Conservation (phyloP, 192 early-diverging fungal species). For the Obelidium mucronatum region DNA sequence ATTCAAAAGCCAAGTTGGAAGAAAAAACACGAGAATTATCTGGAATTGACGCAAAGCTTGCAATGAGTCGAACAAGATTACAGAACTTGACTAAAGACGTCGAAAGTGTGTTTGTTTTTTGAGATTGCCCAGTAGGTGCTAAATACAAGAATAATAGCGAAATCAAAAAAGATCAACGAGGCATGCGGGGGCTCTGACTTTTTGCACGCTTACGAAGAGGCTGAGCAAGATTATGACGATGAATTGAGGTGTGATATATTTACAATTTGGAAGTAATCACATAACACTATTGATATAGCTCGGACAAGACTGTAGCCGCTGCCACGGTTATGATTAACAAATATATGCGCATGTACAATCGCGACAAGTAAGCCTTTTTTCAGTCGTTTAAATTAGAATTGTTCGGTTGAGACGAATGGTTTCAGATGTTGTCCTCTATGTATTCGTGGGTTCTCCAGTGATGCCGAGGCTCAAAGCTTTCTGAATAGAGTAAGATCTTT, state of each 20-base stretch:
- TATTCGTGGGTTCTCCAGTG: constrained; percentile 69
- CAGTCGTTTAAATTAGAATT: not conserved
- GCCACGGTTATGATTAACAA: constrained; percentile 28
- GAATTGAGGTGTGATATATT: constrained; percentile 38
- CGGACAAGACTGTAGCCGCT: constrained; percentile 10
- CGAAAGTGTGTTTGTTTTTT: constrained; percentile 21
- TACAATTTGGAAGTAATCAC: not conserved
- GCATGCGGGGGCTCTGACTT: constrained; percentile 39
- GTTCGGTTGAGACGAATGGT: not conserved
- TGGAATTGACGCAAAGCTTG: constrained; percentile 31
- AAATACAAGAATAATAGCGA: not conserved
- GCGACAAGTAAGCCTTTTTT: constrained; percentile 19
- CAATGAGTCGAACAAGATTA: constrained; percentile 13
- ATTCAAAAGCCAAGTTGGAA: constrained; percentile 28
- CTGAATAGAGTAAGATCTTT: constrained; percentile 42
- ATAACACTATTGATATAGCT: not conserved
- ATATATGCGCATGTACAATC: constrained; percentile 25
- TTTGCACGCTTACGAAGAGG: constrained; percentile 36
- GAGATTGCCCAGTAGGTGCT: not conserved
- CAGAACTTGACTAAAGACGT: constrained; percentile 33
- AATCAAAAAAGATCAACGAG: constrained; percentile 28
- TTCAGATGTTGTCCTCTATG: constrained; percentile 83
- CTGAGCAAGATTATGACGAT: constrained; percentile 44
- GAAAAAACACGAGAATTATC: constrained; percentile 22
- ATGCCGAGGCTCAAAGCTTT: constrained; percentile 54